A percentile compares a stretch with the other conserved stretches of the same genome.
Evolutionary conservation across 1,139 yeast genomes (phyloP).

Genomic region (Candida sp.): DNA sequence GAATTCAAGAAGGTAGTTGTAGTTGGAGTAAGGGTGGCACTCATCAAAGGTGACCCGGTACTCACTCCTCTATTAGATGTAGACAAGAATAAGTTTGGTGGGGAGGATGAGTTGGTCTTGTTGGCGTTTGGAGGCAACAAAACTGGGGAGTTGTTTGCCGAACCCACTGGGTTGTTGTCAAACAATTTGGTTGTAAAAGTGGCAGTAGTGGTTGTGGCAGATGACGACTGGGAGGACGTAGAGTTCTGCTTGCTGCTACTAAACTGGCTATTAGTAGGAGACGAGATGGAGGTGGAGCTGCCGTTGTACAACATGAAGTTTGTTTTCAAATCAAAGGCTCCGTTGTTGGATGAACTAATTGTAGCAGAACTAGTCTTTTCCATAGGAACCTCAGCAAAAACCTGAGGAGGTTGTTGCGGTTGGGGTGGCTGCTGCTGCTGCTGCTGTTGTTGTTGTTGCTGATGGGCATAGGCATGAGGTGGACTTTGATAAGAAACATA

Average conservation of each 20-base stretch:
- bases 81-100: constrained; percentile 28
- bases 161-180: constrained; percentile 18
- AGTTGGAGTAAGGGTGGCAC: constrained; percentile 13
- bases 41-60: constrained; percentile 12
- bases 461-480: constrained; percentile 1
- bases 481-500: constrained; percentile 4
- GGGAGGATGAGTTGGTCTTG: constrained; percentile 19
- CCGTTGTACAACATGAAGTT: constrained; percentile 23
- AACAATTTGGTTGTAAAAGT: constrained; percentile 20
- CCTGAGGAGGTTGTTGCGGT: constrained; percentile 16
- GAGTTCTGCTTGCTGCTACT: constrained; percentile 11
- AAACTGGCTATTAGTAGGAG: constrained; percentile 19
- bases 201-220: constrained; percentile 16
- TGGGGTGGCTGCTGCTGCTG: constrained; percentile 13
- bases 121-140: constrained; percentile 15
- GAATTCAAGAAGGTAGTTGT: constrained; percentile 20
- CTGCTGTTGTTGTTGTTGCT: constrained; percentile 5
- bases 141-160: constrained; percentile 22
- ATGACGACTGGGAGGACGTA: constrained; percentile 14
- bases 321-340: constrained; percentile 12
- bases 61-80: constrained; percentile 11
- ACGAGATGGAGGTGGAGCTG: constrained; percentile 25
- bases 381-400: constrained; percentile 14
- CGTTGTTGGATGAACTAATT: constrained; percentile 5
- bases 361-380: constrained; percentile 5